A percentile compares a stretch with the other conserved stretches of the same genome.
phyloP scores from a whole-genome alignment of 192 early-diverging fungal species.

The Coemansia sp. region DNA sequence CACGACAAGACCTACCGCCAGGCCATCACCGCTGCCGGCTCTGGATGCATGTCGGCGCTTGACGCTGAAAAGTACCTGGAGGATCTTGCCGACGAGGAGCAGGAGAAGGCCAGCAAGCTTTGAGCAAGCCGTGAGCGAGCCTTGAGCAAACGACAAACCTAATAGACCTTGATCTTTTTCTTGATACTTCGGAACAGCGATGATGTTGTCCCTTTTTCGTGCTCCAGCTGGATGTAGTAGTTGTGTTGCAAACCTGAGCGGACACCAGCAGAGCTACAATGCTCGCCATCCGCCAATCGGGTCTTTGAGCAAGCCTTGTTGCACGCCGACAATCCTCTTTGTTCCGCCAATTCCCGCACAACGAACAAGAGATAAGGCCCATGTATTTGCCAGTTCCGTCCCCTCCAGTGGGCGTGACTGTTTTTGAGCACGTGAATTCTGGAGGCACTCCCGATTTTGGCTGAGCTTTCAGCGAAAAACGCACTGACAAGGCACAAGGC shows the following conservation, averaged over 20 bases:
- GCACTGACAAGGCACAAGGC: too few species aligned
- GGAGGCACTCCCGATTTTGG: not conserved
- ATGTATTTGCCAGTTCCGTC: not conserved
- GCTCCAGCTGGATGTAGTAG: too few species aligned
- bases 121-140: constrained; percentile 35
- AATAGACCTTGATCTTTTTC: not conserved
- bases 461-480: too few species aligned
- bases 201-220: not conserved
- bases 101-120: constrained; percentile 45
- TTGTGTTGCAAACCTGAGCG: too few species aligned
- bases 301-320: not conserved
- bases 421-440: not conserved
- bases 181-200: not conserved
- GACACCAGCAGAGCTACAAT: too few species aligned
- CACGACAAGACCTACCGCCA: constrained; percentile 96
- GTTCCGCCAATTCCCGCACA: too few species aligned
- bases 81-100: constrained; percentile 59
- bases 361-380: not conserved
- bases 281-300: too few species aligned
- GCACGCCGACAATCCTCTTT: too few species aligned
- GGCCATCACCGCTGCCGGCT: constrained; percentile 94
- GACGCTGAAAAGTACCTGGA: constrained; percentile 96
- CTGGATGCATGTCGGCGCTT: constrained; percentile 96
- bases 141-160: constrained; percentile 4
- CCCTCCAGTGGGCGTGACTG: not conserved